These are phyloP conservation scores for Ashbya aceris DNA, from an alignment of 1,139 yeast genomes.

Conservation along the genomic window DNA sequence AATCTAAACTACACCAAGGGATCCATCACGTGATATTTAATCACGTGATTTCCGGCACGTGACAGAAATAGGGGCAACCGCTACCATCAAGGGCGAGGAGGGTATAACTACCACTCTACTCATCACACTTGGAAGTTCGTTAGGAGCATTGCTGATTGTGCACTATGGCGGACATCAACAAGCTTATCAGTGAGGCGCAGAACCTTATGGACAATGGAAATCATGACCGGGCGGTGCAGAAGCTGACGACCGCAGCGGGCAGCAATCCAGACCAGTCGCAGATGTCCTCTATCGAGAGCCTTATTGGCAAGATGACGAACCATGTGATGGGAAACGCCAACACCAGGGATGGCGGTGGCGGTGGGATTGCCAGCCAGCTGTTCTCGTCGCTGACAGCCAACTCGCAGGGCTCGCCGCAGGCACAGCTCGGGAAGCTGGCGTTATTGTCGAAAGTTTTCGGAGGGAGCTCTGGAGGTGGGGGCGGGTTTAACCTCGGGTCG, in stretches of 20 bases:
- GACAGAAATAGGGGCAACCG: too few species aligned
- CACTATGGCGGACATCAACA: conserved; percentile 9
- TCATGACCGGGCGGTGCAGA: conserved; percentile 24
- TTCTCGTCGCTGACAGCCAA: conserved; percentile 17
- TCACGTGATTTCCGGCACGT: too few species aligned
- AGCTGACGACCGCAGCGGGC: conserved; percentile 21
- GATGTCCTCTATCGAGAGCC: conserved; percentile 18
- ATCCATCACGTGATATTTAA: too few species aligned
- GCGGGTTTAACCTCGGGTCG: conserved; percentile 16
- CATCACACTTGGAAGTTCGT: too few species aligned
- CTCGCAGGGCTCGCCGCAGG: conserved; percentile 20
- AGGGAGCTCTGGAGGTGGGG: conserved; percentile 10
- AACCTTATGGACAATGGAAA: conserved; percentile 17
- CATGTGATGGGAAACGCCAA: conserved; percentile 13
- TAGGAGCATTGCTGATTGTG: too few species aligned
- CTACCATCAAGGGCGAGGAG: too few species aligned
- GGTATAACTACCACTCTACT: too few species aligned
- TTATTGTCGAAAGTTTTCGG: conserved; percentile 21
- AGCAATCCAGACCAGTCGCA: conserved; percentile 20
- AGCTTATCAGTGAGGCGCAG: conserved; percentile 19
- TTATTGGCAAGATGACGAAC: conserved; percentile 16
- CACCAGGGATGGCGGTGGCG: conserved; percentile 9
- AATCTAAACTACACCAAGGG: too few species aligned
- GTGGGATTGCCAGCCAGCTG: conserved; percentile 21
- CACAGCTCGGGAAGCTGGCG: conserved; percentile 27